These are phyloP conservation scores for Backusella mclennaniae DNA, from an alignment of 192 early-diverging fungal species.

Conservation along the genomic window DNA sequence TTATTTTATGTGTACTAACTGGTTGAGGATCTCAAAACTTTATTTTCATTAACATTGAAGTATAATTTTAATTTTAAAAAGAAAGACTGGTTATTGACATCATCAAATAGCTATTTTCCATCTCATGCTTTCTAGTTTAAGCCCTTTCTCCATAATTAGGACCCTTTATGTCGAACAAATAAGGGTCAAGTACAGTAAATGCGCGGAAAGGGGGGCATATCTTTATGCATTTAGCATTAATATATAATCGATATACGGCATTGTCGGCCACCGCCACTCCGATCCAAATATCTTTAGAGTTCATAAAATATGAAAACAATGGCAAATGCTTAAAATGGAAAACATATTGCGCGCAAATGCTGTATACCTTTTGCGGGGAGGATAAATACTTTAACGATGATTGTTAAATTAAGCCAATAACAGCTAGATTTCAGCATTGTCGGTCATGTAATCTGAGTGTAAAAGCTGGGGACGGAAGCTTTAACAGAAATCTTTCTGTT, in stretches of 20 bases:
- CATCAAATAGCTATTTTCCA: background rate
- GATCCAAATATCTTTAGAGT: background rate
- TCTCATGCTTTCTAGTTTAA: background rate
- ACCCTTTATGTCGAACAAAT: background rate
- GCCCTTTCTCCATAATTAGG: background rate
- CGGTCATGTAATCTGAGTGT: background rate
- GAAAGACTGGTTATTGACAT: too few species aligned
- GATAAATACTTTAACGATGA: background rate
- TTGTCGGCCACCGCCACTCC: background rate
- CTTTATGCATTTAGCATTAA: background rate
- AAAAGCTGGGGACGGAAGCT: background rate
- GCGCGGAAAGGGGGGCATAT: background rate
- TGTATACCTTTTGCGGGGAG: background rate
- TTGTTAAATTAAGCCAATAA: background rate
- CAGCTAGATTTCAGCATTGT: background rate
- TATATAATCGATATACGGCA: background rate
- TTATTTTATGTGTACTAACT: too few species aligned
- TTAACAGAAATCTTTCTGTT: background rate
- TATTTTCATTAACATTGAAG: too few species aligned
- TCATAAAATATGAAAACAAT: background rate
- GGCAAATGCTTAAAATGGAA: background rate
- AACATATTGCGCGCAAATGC: background rate
- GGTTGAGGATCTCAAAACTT: too few species aligned
- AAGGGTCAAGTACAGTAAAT: background rate
- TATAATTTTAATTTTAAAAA: background rate